Conservation (phyloP, 1,284 basidiomycete genomes). For the Cystobasidium pallidum region DNA sequence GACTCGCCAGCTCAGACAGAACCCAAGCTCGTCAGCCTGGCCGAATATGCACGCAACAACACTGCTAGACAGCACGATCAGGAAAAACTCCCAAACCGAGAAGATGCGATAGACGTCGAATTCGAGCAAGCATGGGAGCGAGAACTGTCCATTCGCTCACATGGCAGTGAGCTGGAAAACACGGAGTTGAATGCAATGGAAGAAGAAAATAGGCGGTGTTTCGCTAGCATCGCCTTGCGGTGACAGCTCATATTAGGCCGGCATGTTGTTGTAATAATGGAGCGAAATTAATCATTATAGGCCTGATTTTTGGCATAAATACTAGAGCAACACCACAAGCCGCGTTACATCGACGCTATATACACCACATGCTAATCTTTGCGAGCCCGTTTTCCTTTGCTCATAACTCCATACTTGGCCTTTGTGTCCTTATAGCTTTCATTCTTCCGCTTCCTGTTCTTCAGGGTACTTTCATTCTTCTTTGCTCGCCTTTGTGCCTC, state of each 20-base stretch:
- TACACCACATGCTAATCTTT: constrained; percentile 15
- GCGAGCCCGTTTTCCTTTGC: constrained; percentile 23
- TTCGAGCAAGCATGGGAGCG: constrained; percentile 93
- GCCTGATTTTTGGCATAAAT: no score
- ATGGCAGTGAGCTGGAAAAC: constrained; percentile 61
- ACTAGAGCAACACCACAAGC: no score
- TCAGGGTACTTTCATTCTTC: constrained; percentile 71
- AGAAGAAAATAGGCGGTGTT: constrained; percentile 47
- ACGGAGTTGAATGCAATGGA: constrained; percentile 45
- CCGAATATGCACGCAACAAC: constrained; percentile 55
- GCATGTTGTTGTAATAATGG: constrained; percentile 24
- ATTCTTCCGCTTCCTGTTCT: constrained; percentile 75
- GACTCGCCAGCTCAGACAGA: constrained; percentile 26
- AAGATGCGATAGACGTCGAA: constrained; percentile 74
- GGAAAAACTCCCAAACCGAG: constrained; percentile 48
- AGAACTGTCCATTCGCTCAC: constrained; percentile 82
- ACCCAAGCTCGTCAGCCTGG: constrained; percentile 54
- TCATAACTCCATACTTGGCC: constrained; percentile 22
- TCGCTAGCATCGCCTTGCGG: constrained; percentile 17
- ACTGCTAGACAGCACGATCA: constrained; percentile 48
- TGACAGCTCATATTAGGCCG: not conserved
- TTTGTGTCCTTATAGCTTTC: constrained; percentile 55
- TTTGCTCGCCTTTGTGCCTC: constrained; percentile 75
- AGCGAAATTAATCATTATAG: no score
- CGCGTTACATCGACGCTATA: no score